phyloP scores from a whole-genome alignment of 768 basidiomycete species.

The Amanita polypyramis region DNA sequence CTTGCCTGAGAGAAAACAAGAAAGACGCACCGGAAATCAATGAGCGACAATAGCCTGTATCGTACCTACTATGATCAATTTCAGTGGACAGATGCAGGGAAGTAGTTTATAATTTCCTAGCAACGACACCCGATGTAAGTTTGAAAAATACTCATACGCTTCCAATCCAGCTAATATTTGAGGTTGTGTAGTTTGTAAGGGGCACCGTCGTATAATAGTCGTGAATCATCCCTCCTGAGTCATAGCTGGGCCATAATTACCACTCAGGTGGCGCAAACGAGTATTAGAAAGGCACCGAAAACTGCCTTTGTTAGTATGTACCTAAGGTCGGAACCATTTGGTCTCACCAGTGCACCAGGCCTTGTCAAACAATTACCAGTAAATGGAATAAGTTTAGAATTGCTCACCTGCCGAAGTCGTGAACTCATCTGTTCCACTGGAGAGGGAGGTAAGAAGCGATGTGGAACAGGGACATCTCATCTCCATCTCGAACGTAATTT shows the following conservation, averaged over 20 bases:
- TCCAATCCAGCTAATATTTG: slow-evolving; percentile 9
- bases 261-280: slow-evolving; percentile 1
- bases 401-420: neutral
- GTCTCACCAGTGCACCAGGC: slow-evolving; percentile 7
- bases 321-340: neutral
- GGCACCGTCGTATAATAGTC: slow-evolving; percentile 7
- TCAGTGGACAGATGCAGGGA: neutral
- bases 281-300: slow-evolving; percentile 2
- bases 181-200: slow-evolving; percentile 7
- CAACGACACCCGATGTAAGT: slow-evolving; percentile 6
- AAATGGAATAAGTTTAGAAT: neutral
- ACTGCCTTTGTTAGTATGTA: neutral
- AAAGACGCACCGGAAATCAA: slow-evolving; percentile 4
- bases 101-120: slow-evolving; percentile 5
- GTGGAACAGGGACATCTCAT: too few species aligned
- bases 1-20: slow-evolving; percentile 8
- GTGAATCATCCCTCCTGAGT: neutral
- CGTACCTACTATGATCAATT: slow-evolving; percentile 4
- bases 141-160: slow-evolving; percentile 9
- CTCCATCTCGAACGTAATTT: too few species aligned
- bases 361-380: neutral
- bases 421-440: neutral
- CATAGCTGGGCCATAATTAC: neutral
- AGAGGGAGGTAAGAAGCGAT: too few species aligned
- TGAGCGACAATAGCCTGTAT: slow-evolving; percentile 8